Base-by-base conservation (phyloP, 345 rosid genomes). In the Brassica incana region DNA sequence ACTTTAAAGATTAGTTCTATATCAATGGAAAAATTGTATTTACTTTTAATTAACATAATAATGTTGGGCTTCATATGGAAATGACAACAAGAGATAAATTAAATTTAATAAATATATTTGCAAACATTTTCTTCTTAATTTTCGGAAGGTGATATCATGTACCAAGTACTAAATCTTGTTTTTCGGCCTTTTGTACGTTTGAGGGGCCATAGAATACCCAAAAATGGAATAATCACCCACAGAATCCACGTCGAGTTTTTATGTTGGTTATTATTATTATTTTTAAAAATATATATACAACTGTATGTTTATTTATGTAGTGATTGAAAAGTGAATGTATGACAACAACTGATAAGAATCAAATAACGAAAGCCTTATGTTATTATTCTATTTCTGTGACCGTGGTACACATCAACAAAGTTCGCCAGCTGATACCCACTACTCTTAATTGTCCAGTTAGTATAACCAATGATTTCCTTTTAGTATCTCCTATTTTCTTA, bases 261-360 rank as follows among this genome's bases (percentile, higher is more conserved):
- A 25, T 71, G 33, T 20, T 59, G 4, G 32, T 32, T 29, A 30
- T 30, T 63, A 1, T 63, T 20, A 20, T 0, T 20, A 20, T 73
- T 48, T 8, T 16, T 3, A 0, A 50, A 2, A 7, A 27, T 38
- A 38, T 38, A 15, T 16, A 33, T 25, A 66, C 27, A 36, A 60
- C 27, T 69, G 64, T 40, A 64, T 64, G 71, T 15, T 4, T 29
- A 12, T 27, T 2, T 61, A 23, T 27, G 27, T 23, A 5, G 33
- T 12, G 38, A 14, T 43, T 15, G 30, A 61, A 79, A 67, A 0
- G 56, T 45, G 5, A 23, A 73, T 30, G 50, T 6, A 5, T 77
- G 74, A 73, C 78, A 64, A 67, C 69, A 10, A 5, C 18, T 33
- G 9, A 56, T 12, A 36, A 60, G 77, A 78, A 78, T 78, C 82